These are phyloP conservation scores for Aspergillus floridensis DNA, from an alignment of 2,329 filamentous ascomycete genomes.

Conservation along the genomic window DNA sequence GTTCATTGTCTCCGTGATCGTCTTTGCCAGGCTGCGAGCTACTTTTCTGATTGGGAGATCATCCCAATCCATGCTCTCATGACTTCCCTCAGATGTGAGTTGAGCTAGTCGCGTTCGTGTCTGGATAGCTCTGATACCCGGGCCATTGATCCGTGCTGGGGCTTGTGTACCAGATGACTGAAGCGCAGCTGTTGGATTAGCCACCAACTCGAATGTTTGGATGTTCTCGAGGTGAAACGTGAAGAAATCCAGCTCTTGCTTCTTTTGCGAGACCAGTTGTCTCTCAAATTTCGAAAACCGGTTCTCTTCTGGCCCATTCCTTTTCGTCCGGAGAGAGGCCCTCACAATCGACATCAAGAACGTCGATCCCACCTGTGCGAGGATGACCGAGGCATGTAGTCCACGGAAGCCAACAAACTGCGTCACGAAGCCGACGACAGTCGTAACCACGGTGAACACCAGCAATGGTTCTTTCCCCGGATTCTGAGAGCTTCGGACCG, in stretches of 20 bases:
- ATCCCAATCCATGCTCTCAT: slow-evolving; percentile 22
- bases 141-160: neutral
- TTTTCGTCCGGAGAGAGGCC: slow-evolving; percentile 33
- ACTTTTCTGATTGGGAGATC: slow-evolving; percentile 27
- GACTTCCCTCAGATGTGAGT: slow-evolving; percentile 17
- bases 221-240: slow-evolving; percentile 28
- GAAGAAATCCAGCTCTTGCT: slow-evolving; percentile 36
- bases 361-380: slow-evolving; percentile 36
- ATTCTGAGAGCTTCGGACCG: slow-evolving; percentile 18
- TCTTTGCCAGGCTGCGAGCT: slow-evolving; percentile 21
- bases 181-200: neutral
- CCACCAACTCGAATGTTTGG: slow-evolving; percentile 22
- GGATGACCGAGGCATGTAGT: slow-evolving; percentile 36
- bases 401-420: slow-evolving; percentile 42
- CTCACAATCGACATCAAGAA: slow-evolving; percentile 39
- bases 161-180: slow-evolving; percentile 2
- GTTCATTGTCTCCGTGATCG: slow-evolving; percentile 31
- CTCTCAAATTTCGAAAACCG: slow-evolving; percentile 20
- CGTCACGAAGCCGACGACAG: slow-evolving; percentile 35
- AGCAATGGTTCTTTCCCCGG: slow-evolving; percentile 18
- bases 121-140: slow-evolving; percentile 17
- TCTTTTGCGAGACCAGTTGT: slow-evolving; percentile 20
- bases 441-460: slow-evolving; percentile 23
- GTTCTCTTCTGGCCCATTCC: slow-evolving; percentile 31
- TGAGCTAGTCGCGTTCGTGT: slow-evolving; percentile 24